phyloP scores from a whole-genome alignment of 108 stramenopile genomes.

The Asterionellopsis glacialis region DNA sequence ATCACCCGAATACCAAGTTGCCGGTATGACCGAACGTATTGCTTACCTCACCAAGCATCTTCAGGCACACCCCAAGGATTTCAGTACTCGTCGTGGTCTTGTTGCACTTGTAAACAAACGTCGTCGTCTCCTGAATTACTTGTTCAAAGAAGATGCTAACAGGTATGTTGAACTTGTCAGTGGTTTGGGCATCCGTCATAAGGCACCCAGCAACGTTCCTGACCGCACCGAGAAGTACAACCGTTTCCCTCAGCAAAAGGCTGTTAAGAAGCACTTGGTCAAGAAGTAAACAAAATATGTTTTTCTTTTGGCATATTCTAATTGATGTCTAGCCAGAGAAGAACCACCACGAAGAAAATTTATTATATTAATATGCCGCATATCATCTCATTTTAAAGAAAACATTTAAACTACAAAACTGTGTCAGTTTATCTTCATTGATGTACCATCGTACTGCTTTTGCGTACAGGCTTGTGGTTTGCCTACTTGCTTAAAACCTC shows the following conservation, averaged over 20 bases:
- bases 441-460: too few relatives aligned
- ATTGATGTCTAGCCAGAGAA: too few relatives aligned
- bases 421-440: too few relatives aligned
- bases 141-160: constrained; percentile 60
- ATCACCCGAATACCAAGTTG: constrained; percentile 89
- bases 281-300: constrained; percentile 35
- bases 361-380: too few relatives aligned
- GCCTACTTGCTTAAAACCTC: too few relatives aligned
- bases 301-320: too few relatives aligned
- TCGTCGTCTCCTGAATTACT: constrained; percentile 89
- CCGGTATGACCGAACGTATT: constrained; percentile 94
- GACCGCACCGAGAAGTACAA: constrained; percentile 64
- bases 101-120: constrained; percentile 96
- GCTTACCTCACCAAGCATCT: constrained; percentile 90
- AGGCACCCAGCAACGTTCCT: constrained; percentile 64
- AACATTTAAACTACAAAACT: too few relatives aligned
- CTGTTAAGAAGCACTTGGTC: constrained; percentile 68
- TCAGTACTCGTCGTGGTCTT: constrained; percentile 91
- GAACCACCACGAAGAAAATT: too few relatives aligned
- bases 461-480: too few relatives aligned
- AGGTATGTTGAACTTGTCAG: constrained; percentile 59
- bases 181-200: constrained; percentile 79
- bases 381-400: too few relatives aligned
- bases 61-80: constrained; percentile 90
- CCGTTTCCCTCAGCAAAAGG: constrained; percentile 74